phyloP scores from a whole-genome alignment of 371 early-diverging fungal species.

The Apophysomyces trapeziformis region DNA sequence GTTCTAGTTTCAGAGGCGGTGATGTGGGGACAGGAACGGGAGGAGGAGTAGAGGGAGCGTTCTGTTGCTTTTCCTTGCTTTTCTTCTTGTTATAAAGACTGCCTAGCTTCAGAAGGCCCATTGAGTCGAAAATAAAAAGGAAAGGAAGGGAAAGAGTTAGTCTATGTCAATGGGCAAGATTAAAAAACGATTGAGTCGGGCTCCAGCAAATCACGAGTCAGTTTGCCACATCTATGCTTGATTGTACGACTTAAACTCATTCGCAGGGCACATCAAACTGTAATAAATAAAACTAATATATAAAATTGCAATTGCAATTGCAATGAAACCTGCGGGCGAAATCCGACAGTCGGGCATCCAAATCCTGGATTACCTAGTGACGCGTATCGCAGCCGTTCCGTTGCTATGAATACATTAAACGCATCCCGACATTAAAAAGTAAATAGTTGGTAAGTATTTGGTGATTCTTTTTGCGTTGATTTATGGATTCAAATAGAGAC shows the following conservation, averaged over 20 bases:
- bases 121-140: slow-evolving; percentile 18
- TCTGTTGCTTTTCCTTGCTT: slow-evolving; percentile 19
- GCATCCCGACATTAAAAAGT: too few relatives aligned
- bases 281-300: background rate
- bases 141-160: slow-evolving; percentile 16
- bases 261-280: background rate
- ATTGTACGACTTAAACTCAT: background rate
- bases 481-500: too few relatives aligned
- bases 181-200: slow-evolving; percentile 13
- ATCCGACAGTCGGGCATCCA: too few relatives aligned
- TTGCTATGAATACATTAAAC: too few relatives aligned
- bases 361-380: too few relatives aligned
- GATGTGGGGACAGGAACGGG: slow-evolving; percentile 19
- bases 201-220: slow-evolving; percentile 4
- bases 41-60: slow-evolving; percentile 4
- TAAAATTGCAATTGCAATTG: too few relatives aligned
- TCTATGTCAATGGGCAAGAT: background rate
- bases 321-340: too few relatives aligned
- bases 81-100: slow-evolving; percentile 34
- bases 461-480: too few relatives aligned
- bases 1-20: slow-evolving; percentile 22
- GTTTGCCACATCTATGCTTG: slow-evolving; percentile 7
- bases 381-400: too few relatives aligned
- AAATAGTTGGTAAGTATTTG: too few relatives aligned
- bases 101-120: slow-evolving; percentile 37